Base-by-base conservation (phyloP, 345 rosid species). In the Trapa incisa region DNA sequence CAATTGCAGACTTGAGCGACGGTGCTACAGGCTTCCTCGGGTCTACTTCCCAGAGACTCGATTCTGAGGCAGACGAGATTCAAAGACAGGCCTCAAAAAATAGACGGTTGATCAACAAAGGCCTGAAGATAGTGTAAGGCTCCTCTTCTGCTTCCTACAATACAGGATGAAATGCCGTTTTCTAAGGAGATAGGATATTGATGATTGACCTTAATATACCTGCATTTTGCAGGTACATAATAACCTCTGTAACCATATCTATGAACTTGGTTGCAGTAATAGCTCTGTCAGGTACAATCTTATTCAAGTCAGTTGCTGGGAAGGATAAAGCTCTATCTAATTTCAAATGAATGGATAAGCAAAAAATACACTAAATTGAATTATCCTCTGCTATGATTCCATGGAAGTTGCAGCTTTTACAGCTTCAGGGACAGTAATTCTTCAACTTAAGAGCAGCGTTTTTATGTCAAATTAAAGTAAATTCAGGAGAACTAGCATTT, bases 51-150 rank as follows among this genome's bases (percentile, higher is more conserved):
- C 16, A 65, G 66, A 67, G 57, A 54, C 80, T 86, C 15, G 80
- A 82, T 56, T 56, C 6, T 15, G 80, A 79, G 69, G 90, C 89
- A 38, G 74, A 72, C 5, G 60, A 68, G 33, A 81, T 88, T 22
- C 64, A 74, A 17, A 75, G 73, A 41, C 78, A 86, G 67, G 89
- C 91, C 4, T 68, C 76, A 43, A 80, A 84, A 76, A 77, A 88
- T 71, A 71, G 86, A 71, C 83, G 78, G 22, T 58, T 77, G 66
- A 84, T 85, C 36, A 65, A 84, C 9, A 78, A 66, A 68, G 86
- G 80, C 65, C 84, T 88, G 15, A 67, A 77, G 78, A 81, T 88
- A 42, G 84, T 76, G 91, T 84, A 79, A 75, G 53, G 65, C 17
- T 54, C 39, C 58, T 68, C 8, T 42, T 48, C 13, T 33, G 32